These are phyloP conservation scores for Verticillium longisporum DNA, from an alignment of 2,329 filamentous ascomycete species.

Conservation along the genomic window DNA sequence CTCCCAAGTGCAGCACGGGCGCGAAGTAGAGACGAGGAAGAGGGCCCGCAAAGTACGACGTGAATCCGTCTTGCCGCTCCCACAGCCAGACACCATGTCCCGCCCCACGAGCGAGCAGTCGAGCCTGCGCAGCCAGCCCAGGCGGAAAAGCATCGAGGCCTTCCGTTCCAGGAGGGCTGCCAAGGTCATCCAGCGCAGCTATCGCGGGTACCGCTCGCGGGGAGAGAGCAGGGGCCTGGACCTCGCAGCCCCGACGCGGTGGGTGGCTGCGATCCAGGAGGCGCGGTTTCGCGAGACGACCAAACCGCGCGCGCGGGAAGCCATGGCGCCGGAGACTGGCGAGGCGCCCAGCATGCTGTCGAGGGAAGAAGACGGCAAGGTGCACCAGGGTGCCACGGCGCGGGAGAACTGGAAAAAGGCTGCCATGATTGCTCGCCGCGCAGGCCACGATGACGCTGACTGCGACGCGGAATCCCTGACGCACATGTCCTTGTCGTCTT, in stretches of 20 bases:
- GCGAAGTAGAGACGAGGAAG: constrained; percentile 35
- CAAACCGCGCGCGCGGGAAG: constrained; percentile 31
- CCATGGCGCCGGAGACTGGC: constrained; percentile 6
- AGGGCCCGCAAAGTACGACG: constrained; percentile 28
- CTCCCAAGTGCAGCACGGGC: constrained; percentile 37
- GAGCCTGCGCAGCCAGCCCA: constrained; percentile 3
- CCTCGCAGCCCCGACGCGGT: constrained; percentile 63
- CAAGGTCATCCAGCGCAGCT: constrained; percentile 60
- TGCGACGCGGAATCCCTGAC: constrained; percentile 19
- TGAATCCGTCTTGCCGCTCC: constrained; percentile 22
- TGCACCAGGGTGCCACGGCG: constrained; percentile 29
- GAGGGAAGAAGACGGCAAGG: constrained; percentile 2
- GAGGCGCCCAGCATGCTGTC: constrained; percentile 6
- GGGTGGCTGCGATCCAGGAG: constrained; percentile 60
- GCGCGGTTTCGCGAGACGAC: constrained; percentile 46
- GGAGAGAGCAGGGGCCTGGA: constrained; percentile 63
- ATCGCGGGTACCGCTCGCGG: constrained; percentile 68
- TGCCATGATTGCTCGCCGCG: constrained; percentile 62
- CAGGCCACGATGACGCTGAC: constrained; percentile 54
- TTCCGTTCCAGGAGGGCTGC: constrained; percentile 36
- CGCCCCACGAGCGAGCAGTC: constrained; percentile 8
- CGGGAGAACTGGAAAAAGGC: constrained; percentile 70
- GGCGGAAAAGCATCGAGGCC: constrained; percentile 12
- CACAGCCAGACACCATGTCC: constrained; percentile 13
- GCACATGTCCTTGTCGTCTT: constrained; percentile 17